A percentile compares a stretch with the other conserved stretches of the same genome.
Conservation (phyloP, 148 eudicot genomes). For the Silene uniflora region DNA sequence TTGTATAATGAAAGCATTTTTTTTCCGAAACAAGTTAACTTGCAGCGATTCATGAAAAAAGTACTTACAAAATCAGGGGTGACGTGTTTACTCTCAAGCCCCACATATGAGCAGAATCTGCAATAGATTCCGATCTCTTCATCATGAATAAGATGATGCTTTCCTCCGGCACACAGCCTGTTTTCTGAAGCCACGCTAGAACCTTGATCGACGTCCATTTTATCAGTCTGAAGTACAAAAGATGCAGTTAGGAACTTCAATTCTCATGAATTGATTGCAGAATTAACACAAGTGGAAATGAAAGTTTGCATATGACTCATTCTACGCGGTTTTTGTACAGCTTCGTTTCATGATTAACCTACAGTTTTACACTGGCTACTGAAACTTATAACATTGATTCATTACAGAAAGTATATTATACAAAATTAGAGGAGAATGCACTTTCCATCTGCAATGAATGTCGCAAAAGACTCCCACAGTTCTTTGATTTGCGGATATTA, state of each 20-base stretch:
- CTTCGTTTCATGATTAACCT: too few relatives aligned
- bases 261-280: neutral
- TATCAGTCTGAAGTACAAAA: conserved; percentile 5
- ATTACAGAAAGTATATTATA: too few relatives aligned
- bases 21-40: neutral
- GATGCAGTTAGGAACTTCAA: neutral
- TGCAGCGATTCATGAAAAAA: conserved; percentile 5
- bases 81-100: conserved; percentile 38
- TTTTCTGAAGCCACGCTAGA: conserved; percentile 19
- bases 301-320: too few relatives aligned
- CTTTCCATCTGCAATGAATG: neutral
- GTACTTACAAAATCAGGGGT: conserved; percentile 48
- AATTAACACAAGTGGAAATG: too few relatives aligned
- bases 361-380: too few relatives aligned
- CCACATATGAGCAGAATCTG: conserved; percentile 41
- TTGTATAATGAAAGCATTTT: neutral
- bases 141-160: conserved; percentile 39
- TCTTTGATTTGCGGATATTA: neutral
- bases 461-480: neutral
- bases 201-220: conserved; percentile 12
- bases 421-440: too few relatives aligned
- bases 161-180: conserved; percentile 37
- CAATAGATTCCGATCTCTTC: conserved; percentile 54
- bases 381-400: too few relatives aligned
- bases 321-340: too few relatives aligned